Base-by-base conservation (phyloP, 1,284 basidiomycete genomes). In the Sporisorium iseilematis-ciliati region DNA sequence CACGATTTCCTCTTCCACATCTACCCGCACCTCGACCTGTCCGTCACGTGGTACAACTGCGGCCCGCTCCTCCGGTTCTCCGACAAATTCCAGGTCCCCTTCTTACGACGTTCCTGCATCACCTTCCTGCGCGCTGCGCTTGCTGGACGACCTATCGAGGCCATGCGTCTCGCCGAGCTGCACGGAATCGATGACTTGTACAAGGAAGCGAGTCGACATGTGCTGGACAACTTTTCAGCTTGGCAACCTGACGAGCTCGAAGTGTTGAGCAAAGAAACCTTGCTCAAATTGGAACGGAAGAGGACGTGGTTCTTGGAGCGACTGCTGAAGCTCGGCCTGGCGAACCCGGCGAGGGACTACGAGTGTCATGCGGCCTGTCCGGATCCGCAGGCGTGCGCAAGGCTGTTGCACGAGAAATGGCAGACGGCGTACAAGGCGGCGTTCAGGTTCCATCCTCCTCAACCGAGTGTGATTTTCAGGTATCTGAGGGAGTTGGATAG, bases 381-480 rank as follows among this genome's bases (percentile, higher is more conserved):
- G 3, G 94, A 97, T 75, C 87, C 93, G 1, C 62, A 88, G 0
- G 88, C 85, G 20, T 97, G 95, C 83, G 94, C 94, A 20, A 89
- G 90, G n/a, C 86, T 92, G n/a, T 88, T 97, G 8, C 93, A 96
- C 80, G 95, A 96, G 71, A 95, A 95, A 84, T 97, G 94, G 93
- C 88, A 90, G 45, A 91, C 92, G 79, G 94, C 93, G 0, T 95
- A 95, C 81, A 89, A 91, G 56, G 90, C 93, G 16, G 91, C 94
- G 18, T 93, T 94, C 83, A 89, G 94, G 48, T 96, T 94, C 84
- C 94, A 93, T 91, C 12, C 93, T 91, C 68, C 93, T 6, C 86
- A 82, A 41, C 83, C 83, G 18, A 69, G 57, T 10, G 62, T 57
- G 11, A 94, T 95, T 21, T 78, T 72, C 56, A 42, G 76, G 21